Percentiles rank a stretch among this genome's conserved stretches.
phyloP scores from a whole-genome alignment of 1,139 yeast genomes.

The Suhomyces anneliseae region DNA sequence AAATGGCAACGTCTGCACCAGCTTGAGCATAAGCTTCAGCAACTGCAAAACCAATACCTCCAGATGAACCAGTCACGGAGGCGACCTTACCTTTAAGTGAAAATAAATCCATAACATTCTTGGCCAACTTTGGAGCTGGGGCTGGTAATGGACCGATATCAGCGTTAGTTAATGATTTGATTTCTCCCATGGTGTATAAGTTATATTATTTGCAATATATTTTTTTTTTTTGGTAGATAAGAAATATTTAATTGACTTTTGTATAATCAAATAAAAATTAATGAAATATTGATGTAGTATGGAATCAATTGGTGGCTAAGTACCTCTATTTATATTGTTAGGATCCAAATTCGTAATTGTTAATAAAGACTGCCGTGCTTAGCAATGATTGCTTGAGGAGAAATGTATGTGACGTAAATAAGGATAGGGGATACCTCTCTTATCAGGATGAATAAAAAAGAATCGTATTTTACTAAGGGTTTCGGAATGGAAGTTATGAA shows the following conservation, averaged over 20 bases:
- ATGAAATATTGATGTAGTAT: too few species aligned
- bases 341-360: too few species aligned
- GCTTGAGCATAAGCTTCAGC: slow-evolving; percentile 89
- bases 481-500: background rate
- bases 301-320: too few species aligned
- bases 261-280: too few species aligned
- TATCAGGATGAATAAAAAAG: background rate
- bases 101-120: slow-evolving; percentile 49
- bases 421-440: background rate
- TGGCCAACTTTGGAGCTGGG: slow-evolving; percentile 22
- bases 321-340: background rate
- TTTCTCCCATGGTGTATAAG: slow-evolving; percentile 2
- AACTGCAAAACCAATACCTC: slow-evolving; percentile 82
- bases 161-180: slow-evolving; percentile 13
- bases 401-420: too few species aligned
- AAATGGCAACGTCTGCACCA: slow-evolving; percentile 85
- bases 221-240: too few species aligned
- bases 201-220: background rate
- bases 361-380: background rate
- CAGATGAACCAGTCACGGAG: slow-evolving; percentile 83
- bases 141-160: slow-evolving; percentile 23
- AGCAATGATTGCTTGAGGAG: background rate
- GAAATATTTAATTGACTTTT: too few species aligned
- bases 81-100: slow-evolving; percentile 83
- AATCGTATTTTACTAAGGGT: background rate